Evolutionary conservation across 306 rosid species (phyloP).

Genomic region (Prosopis cineraria): DNA sequence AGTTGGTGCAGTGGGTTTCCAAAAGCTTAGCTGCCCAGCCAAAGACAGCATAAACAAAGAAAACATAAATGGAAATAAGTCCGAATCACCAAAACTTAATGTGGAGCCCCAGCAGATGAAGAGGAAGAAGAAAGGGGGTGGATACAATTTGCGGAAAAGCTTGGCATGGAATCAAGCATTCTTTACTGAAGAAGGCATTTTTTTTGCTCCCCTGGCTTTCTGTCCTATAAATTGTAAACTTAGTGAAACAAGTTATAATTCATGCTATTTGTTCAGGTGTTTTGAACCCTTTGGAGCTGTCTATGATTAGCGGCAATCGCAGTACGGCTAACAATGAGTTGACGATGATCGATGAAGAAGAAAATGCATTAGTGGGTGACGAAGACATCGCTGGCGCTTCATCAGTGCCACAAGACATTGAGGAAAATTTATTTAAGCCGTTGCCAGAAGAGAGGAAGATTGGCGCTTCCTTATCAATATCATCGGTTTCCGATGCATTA

Average conservation of each 20-base stretch:
- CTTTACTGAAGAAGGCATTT: slow-evolving; percentile 78
- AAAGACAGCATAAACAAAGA: slow-evolving; percentile 45
- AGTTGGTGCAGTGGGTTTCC: slow-evolving; percentile 20
- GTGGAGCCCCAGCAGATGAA: slow-evolving; percentile 76
- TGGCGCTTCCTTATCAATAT: slow-evolving; percentile 31
- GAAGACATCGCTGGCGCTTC: slow-evolving; percentile 9
- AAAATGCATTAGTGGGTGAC: not conserved
- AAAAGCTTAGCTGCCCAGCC: slow-evolving; percentile 25
- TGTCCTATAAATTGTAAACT: not conserved
- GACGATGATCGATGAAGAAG: slow-evolving; percentile 51
- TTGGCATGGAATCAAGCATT: slow-evolving; percentile 95
- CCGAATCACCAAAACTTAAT: slow-evolving; percentile 57
- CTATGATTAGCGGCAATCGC: slow-evolving; percentile 67
- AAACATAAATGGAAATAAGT: slow-evolving; percentile 45
- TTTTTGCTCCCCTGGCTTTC: not conserved
- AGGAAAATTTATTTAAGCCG: slow-evolving; percentile 7
- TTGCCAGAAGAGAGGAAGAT: slow-evolving; percentile 21
- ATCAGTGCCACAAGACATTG: not conserved
- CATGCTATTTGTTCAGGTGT: slow-evolving; percentile 55
- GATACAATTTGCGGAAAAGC: slow-evolving; percentile 89
- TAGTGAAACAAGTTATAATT: not conserved
- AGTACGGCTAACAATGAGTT: slow-evolving; percentile 44
- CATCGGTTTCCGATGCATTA: slow-evolving; percentile 37
- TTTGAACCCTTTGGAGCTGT: slow-evolving; percentile 75
- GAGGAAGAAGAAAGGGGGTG: slow-evolving; percentile 73